Base-by-base conservation (phyloP, 1,284 basidiomycete species). In the Puccinia hordei region DNA sequence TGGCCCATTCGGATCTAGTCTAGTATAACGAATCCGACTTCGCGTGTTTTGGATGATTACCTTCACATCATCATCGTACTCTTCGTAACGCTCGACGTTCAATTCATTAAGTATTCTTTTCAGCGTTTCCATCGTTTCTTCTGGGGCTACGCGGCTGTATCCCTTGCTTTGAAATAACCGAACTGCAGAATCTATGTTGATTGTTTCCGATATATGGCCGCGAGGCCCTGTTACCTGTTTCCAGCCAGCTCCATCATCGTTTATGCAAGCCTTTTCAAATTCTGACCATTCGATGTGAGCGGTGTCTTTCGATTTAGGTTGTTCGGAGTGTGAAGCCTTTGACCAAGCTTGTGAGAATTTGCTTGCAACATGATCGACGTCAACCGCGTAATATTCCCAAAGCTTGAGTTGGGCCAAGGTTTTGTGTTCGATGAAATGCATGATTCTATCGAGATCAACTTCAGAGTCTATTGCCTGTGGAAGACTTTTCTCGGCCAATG, bases 371-470 rank as follows among this genome's bases (percentile, higher is more conserved):
- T 83, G 86, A 59, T 87, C 87, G 8, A 90, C 88, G 84, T 97
- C 91, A 66, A 98, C 88, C 30, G 94, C 92, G 85, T 98, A 98
- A 87, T 91, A 98, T 84, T 97, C 91, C 93, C 94, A 98, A 33
- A 97, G 86, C 57, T 92, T 89, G 53, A 92, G 89, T 4, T 86
- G 86, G 76, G 91, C 84, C 46, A 85, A 89, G 82, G 94, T 84
- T 46, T 90, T 88, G 19, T 88, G 86, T 61, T 88, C 86, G 83
- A 98, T 90, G 17, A 90, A 91, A 30, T 85, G 83, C 71, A 92
- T 87, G 81, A 98, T 88, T 12, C 85, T 85, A 79, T 91, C 88
- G 77, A 97, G 86, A 84, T 98, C 95, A 49, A 87, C 84, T 72
- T 89, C 87, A 0, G 90, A 91, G 15, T 86, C 87, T 82, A 98